Conservation (phyloP, 2,329 filamentous ascomycete species). For the Pseudogymnoascus sp. region DNA sequence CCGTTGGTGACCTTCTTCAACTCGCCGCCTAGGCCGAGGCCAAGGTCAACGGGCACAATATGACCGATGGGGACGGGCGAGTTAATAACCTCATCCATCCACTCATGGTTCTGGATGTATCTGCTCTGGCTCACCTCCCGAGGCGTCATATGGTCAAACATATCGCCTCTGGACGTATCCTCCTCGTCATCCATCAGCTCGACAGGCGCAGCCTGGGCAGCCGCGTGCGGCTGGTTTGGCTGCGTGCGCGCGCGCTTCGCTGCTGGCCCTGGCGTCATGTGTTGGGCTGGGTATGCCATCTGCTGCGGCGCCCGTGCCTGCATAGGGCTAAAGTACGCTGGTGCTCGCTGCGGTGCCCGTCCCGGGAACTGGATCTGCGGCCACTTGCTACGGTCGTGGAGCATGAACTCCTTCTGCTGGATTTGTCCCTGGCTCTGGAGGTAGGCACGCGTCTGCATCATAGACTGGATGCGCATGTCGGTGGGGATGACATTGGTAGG, state of each 20-base stretch:
- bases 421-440: constrained; percentile 73
- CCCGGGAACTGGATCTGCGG: constrained; percentile 68
- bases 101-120: constrained; percentile 93
- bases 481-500: constrained; percentile 61
- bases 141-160: constrained; percentile 83
- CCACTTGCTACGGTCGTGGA: constrained; percentile 84
- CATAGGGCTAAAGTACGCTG: constrained; percentile 22
- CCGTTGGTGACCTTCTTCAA: constrained; percentile 74
- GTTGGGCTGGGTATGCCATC: constrained; percentile 55
- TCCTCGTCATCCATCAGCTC: constrained; percentile 76
- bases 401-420: constrained; percentile 86
- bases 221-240: constrained; percentile 16
- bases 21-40: constrained; percentile 76
- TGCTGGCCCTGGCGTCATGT: constrained; percentile 37
- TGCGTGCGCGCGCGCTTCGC: constrained; percentile 41
- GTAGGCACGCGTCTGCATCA: constrained; percentile 54
- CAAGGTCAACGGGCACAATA: constrained; percentile 80
- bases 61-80: constrained; percentile 81
- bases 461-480: constrained; percentile 51
- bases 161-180: constrained; percentile 76
- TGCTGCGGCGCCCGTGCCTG: constrained; percentile 37
- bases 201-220: constrained; percentile 15
- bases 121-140: constrained; percentile 80
- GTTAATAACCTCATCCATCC: constrained; percentile 96
- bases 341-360: constrained; percentile 31